These are phyloP conservation scores for Cytospora leucostoma DNA, from an alignment of 2,329 filamentous ascomycete species.

Conservation along the genomic window DNA sequence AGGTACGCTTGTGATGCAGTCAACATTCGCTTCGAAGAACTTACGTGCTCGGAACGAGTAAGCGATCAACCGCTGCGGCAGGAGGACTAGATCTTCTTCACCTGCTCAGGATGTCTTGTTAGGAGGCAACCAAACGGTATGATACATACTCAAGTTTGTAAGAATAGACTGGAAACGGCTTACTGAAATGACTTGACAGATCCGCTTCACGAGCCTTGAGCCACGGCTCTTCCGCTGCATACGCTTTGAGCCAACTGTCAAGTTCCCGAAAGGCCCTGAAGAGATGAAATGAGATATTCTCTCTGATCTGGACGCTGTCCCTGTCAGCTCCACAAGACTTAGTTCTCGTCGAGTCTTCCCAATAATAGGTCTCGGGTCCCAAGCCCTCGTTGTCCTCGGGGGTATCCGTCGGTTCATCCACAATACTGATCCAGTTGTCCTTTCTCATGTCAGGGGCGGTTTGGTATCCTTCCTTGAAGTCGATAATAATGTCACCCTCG, in stretches of 20 bases:
- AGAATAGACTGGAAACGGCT: not conserved
- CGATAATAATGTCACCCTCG: conserved; percentile 17
- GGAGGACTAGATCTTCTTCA: not conserved
- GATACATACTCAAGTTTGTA: no score
- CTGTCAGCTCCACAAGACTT: no score
- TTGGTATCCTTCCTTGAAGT: conserved; percentile 17
- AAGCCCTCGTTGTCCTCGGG: not conserved
- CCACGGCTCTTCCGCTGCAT: not conserved
- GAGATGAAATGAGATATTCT: not conserved
- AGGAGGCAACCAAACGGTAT: not conserved
- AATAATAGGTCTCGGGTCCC: no score
- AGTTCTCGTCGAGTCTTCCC: no score
- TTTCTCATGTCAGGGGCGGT: not conserved
- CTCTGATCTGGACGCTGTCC: not conserved
- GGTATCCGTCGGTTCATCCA: not conserved
- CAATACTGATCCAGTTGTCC: not conserved
- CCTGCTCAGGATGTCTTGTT: not conserved
- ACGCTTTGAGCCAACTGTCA: not conserved
- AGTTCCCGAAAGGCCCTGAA: not conserved
- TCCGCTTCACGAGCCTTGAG: not conserved
- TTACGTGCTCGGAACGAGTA: conserved; percentile 16
- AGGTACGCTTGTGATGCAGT: not conserved
- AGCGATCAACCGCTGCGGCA: conserved; percentile 9
- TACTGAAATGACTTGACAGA: not conserved
- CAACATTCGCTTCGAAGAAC: conserved; percentile 17